Evolutionary conservation across 2,329 filamentous ascomycete genomes (phyloP), one percentile per base, ranked within the genome.

Genomic region (Elsinoe australis): DNA sequence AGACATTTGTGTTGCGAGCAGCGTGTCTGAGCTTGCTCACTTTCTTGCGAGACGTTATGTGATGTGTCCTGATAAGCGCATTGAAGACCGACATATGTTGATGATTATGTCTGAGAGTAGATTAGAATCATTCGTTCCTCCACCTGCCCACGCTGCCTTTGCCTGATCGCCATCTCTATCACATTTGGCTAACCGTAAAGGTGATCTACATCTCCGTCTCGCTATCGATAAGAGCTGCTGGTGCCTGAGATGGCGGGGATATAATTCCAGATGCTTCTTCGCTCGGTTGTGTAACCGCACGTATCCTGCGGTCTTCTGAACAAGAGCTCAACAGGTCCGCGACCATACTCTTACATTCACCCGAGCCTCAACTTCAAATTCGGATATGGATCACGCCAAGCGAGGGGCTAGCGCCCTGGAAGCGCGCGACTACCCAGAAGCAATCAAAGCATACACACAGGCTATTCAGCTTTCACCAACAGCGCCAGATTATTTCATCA

Each of bases 41-140:
- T 60, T 89, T 89, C 61, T 87, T 87, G 54, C 83, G 80, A 0
- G 82, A 87, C 3, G 83, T 88, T 59, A 89, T 87, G 63, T 89
- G 85, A 56, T 89, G 85, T 0, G 85, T 89, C 46, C 83, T 77
- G 52, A 89, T 85, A 36, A 89, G 69, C 22, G 82, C 76, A 59
- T 78, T 75, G 59, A 66, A 74, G 15, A 62, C 46, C 47, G 24
- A 22, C 45, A 48, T 48, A n/a, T 26, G 31, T 8, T 18, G 32
- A 7, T 35, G 32, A 8, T n/a, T n/a, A n/a, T n/a, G n/a, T n/a
- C n/a, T n/a, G n/a, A n/a, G n/a, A n/a, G n/a, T n/a, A n/a, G n/a
- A n/a, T n/a, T n/a, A n/a, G n/a, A n/a, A n/a, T n/a, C n/a, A n/a
- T n/a, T n/a, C n/a, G n/a, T n/a, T n/a, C n/a, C n/a, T n/a, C n/a